Percentiles rank a stretch among this genome's conserved stretches.
Conservation (phyloP, 208 protist genomes). For the Leishmania major region DNA sequence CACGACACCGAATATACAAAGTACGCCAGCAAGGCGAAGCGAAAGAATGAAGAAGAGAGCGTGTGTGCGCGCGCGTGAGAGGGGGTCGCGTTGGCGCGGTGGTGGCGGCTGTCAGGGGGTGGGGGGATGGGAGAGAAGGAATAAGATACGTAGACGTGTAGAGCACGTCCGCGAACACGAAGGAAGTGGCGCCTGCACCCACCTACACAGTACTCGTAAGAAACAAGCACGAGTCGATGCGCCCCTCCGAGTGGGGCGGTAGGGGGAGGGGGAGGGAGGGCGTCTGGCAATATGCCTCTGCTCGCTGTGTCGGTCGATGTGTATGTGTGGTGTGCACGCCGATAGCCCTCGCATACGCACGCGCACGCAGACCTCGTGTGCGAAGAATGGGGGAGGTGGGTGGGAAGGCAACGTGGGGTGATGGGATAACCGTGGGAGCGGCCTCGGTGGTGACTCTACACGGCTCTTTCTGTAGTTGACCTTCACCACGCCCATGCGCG, state of each 20-base stretch:
- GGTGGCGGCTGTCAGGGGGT: too few relatives aligned
- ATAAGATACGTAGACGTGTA: too few relatives aligned
- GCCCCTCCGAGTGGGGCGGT: background rate
- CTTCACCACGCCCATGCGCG: background rate
- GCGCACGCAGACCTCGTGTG: background rate
- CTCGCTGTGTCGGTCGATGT: background rate
- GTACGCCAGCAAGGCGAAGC: background rate
- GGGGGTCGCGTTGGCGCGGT: too few relatives aligned
- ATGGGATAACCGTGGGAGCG: background rate
- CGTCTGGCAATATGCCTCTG: background rate
- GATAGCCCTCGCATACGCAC: background rate
- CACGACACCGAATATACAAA: background rate
- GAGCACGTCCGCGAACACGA: too few relatives aligned
- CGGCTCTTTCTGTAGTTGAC: background rate
- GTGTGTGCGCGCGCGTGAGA: too few relatives aligned
- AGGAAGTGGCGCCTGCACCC: too few relatives aligned
- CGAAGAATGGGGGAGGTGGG: background rate
- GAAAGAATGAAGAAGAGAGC: conserved; percentile 8
- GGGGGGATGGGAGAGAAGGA: too few relatives aligned
- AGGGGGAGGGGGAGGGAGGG: background rate
- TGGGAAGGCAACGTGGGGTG: background rate
- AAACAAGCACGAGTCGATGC: too few relatives aligned
- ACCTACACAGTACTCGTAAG: background rate
- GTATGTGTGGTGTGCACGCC: background rate
- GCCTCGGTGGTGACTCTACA: background rate